Evolutionary conservation across 1,284 basidiomycete genomes (phyloP), one percentile per base, ranked within the genome.

Genomic region (Fomitopsis palustris): DNA sequence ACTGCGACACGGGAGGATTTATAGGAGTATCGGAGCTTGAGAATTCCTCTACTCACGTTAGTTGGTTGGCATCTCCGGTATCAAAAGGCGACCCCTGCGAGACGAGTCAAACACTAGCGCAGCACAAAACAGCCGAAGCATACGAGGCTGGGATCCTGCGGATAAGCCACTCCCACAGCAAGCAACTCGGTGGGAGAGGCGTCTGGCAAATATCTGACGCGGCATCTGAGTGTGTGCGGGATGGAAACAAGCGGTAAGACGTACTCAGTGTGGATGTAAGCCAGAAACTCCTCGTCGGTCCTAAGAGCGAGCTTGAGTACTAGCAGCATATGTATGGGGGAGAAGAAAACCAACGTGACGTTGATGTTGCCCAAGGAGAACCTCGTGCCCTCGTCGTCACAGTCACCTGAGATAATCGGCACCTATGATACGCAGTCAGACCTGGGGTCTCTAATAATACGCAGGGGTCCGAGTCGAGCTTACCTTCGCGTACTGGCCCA

Each of bases 71-170:
- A 31, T 72, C 57, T 0, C 79, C 77, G 0, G 83, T 84, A 42
- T 74, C 72, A 61, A 77, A 85, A 0, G 83, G 83, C 0, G 82
- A 83, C 1, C 83, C 81, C 62, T 77, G 63, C 0, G 7, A 17
- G 17, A 52, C 8, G n/a, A 19, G 33, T 33, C 17, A 21, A 5
- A 16, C 16, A 25, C n/a, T 19, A 35, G 3, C n/a, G n/a, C 21
- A 37, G 12, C 49, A 17, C 19, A 25, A 12, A 9, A n/a, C 9
- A 52, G 19, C 3, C 3, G 38, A 4, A 27, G 56, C 49, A 25
- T 23, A 58, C 57, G 31, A 58, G 29, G 19, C 29, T 43, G 3
- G 57, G 57, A 45, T 58, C 33, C n/a, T 42, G n/a, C 2, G 57
- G 53, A 29, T 58, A 58, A 21, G 57, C 51, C n/a, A 4, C 23